A percentile compares a stretch with the other conserved stretches of the same genome.
phyloP scores from a whole-genome alignment of 179 eudicot species.

The Spinacia oleracea region DNA sequence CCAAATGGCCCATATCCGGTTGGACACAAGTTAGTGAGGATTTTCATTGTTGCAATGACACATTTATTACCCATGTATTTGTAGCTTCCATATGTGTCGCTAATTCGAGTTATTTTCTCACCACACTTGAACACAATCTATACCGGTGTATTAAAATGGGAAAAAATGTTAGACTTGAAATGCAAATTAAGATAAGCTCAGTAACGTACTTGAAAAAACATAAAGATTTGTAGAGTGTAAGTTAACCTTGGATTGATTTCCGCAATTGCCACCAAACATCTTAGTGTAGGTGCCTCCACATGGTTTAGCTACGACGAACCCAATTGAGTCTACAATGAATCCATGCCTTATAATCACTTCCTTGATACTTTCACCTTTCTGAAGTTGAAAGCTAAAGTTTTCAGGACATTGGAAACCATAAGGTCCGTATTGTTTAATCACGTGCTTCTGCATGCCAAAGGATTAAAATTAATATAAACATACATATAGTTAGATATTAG shows the following conservation, averaged over 20 bases:
- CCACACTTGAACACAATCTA: not conserved
- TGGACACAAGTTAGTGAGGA: slow-evolving; percentile 10
- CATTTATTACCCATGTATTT: not conserved
- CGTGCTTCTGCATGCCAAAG: not conserved
- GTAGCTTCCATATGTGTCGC: not conserved
- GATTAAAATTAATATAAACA: too few species aligned
- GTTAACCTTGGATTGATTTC: not conserved
- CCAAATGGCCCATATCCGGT: slow-evolving; percentile 5
- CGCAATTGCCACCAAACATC: slow-evolving; percentile 1
- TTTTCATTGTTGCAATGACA: not conserved
- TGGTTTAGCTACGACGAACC: not conserved
- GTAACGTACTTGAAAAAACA: not conserved
- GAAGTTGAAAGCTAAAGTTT: not conserved
- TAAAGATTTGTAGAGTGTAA: too few species aligned
- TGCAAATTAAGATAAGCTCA: not conserved
- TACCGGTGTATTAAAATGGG: too few species aligned
- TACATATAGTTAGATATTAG: too few species aligned
- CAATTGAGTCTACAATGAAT: slow-evolving; percentile 4
- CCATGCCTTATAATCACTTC: not conserved
- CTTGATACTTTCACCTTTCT: not conserved
- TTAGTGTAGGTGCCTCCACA: not conserved
- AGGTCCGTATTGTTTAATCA: not conserved
- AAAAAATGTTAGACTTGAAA: too few species aligned
- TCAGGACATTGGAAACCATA: not conserved
- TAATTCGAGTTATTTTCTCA: not conserved